Conservation (phyloP, 176 grass and related monocot genomes). For the Dendrocalamus sinicus region DNA sequence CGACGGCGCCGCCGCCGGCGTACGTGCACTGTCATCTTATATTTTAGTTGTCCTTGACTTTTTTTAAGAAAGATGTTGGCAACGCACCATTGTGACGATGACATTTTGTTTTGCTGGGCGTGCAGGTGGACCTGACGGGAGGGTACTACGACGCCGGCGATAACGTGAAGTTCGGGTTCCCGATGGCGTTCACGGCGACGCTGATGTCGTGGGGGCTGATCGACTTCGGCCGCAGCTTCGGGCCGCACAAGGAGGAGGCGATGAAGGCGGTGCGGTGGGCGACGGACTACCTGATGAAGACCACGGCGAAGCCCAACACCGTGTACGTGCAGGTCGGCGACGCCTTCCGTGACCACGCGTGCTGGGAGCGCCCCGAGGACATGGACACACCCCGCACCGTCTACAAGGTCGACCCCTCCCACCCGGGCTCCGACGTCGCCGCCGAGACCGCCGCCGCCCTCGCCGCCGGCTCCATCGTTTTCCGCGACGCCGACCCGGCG, state of each 20-base stretch:
- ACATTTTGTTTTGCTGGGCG: too few species aligned
- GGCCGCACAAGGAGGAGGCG: conserved; percentile 67
- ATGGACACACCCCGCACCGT: conserved; percentile 94
- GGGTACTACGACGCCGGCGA: conserved; percentile 98
- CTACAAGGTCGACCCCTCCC: conserved; percentile 71
- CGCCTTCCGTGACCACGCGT: conserved; percentile 72
- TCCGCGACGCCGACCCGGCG: conserved; percentile 70
- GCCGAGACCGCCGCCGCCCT: conserved; percentile 87
- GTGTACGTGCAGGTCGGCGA: conserved; percentile 93
- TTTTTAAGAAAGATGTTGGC: too few species aligned
- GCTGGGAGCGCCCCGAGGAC: conserved; percentile 96
- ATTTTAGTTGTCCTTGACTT: too few species aligned
- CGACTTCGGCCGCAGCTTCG: conserved; percentile 79
- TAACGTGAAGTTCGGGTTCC: conserved; percentile 98
- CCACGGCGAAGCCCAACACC: conserved; percentile 63
- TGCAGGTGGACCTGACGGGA: conserved; percentile 70
- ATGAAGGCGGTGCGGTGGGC: conserved; percentile 71
- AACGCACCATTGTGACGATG: too few species aligned
- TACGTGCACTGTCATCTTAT: conserved; percentile 7
- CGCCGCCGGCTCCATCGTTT: conserved; percentile 91
- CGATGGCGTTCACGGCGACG: conserved; percentile 95
- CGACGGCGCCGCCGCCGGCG: conserved; percentile 71
- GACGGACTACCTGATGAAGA: conserved; percentile 84
- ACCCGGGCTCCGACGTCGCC: conserved; percentile 91
- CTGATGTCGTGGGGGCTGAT: conserved; percentile 93